Evolutionary conservation across 257 asterid species (phyloP), one percentile per base, ranked within the genome.

Genomic region (Gentiana macrophylla): DNA sequence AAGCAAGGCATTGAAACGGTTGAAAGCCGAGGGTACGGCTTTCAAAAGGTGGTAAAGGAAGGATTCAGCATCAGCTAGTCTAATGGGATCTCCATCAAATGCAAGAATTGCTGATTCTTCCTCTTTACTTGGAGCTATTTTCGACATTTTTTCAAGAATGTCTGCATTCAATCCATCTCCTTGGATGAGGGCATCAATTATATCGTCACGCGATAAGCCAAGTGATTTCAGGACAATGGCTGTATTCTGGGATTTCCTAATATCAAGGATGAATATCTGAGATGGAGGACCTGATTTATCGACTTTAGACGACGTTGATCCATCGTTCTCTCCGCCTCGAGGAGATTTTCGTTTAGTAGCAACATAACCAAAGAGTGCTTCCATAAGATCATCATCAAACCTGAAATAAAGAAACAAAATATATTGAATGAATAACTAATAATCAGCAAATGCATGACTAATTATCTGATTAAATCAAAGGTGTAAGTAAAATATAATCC

Each of bases 301-400:
- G 24, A 62, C 75, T 33, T 38, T 60, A 38, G 74, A 67, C 4
- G 48, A 66, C 5, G 68, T 3, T 10, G 84, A 51, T 37, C 50
- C 57, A 11, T 69, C 68, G 9, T 7, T 4, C 10, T 41, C 46
- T 24, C 24, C 24, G 9, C 9, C 46, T 63, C 69, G 64, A 0
- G 97, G 94, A 1, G 99, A 86, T 53, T 79, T 88, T 66, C 82
- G 60, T 67, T 86, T 82, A 12, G 80, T 78, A 7, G 99, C 99
- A 1, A 92, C 99, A 32, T 53, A 77, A 37, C 99, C 99, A 50
- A 92, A 92, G 52, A 92, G 89, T 6, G 99, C 95, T 75, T 92
- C 99, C 97, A 92, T 88, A 33, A 88, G 84, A 67, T 86, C 89
- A 50, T 82, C 99, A 61, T 92, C 95, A 61, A 88, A 83, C 78